Percentiles rank a stretch among this genome's conserved stretches.
These are phyloP conservation scores for Pichia nakasei DNA, from an alignment of 805 yeast genomes.

Conservation along the genomic window DNA sequence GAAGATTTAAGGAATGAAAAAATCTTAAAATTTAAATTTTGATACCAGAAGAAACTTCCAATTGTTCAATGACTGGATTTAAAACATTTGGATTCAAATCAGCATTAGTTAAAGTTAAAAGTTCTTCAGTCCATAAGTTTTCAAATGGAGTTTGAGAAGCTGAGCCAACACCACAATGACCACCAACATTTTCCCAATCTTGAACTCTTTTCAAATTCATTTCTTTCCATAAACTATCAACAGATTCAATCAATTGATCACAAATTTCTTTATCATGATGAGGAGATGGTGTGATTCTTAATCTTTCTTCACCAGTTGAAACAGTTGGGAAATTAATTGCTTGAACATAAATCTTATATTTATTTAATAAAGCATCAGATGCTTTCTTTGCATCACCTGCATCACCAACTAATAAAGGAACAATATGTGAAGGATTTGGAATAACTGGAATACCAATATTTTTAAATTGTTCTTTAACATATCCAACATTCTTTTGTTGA, in stretches of 20 bases:
- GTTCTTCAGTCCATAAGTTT: conserved; percentile 85
- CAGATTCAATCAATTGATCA: conserved; percentile 66
- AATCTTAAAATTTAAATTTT: conserved; percentile 1
- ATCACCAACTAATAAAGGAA: conserved; percentile 90
- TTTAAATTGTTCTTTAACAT: conserved; percentile 66
- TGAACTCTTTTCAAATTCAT: conserved; percentile 63
- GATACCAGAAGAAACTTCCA: conserved; percentile 68
- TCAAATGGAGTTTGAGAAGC: conserved; percentile 32
- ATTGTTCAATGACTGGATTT: conserved; percentile 52
- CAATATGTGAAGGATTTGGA: conserved; percentile 96
- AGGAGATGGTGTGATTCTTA: conserved; percentile 98
- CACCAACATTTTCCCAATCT: conserved; percentile 77
- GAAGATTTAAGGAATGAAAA: too few relatives aligned
- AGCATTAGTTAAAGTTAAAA: conserved; percentile 51
- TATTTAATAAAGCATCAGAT: conserved; percentile 76
- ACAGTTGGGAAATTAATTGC: conserved; percentile 99
- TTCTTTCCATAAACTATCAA: conserved; percentile 72
- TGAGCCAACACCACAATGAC: conserved; percentile 86
- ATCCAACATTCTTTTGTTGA: conserved; percentile 80
- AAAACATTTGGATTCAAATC: conserved; percentile 61
- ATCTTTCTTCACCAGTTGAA: conserved; percentile 88
- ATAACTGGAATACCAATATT: conserved; percentile 84
- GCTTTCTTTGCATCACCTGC: conserved; percentile 89
- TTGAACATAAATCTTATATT: conserved; percentile 88
- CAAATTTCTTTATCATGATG: conserved; percentile 78